These are phyloP conservation scores for Acanthamoeba healyi DNA, from an alignment of 208 protist species.

Conservation along the genomic window DNA sequence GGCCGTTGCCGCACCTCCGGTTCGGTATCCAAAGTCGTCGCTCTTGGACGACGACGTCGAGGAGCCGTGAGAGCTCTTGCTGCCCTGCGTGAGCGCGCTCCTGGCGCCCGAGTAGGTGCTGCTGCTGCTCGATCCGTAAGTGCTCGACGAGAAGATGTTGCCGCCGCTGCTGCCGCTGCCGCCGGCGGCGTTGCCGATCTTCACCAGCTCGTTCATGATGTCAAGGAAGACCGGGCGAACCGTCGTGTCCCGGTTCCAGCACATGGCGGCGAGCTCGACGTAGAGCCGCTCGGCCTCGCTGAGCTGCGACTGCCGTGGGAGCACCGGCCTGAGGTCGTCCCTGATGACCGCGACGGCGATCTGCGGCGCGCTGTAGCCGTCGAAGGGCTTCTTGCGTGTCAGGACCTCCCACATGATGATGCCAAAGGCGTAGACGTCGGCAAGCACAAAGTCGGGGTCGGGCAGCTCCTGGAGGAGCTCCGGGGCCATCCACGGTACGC, in stretches of 20 bases:
- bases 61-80: not conserved
- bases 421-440: slow-evolving; percentile 40
- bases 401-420: slow-evolving; percentile 41
- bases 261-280: not conserved
- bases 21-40: not conserved
- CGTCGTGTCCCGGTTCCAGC: slow-evolving; percentile 12
- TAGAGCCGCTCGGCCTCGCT: slow-evolving; percentile 3
- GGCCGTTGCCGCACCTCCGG: not conserved
- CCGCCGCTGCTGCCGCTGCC: not conserved
- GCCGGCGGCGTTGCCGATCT: not conserved
- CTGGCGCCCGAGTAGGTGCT: not conserved
- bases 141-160: not conserved
- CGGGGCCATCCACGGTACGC: slow-evolving; percentile 1
- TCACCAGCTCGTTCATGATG: slow-evolving; percentile 34
- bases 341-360: slow-evolving; percentile 15
- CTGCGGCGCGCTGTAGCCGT: not conserved
- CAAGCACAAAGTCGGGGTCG: not conserved
- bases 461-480: slow-evolving; percentile 6
- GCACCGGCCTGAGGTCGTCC: not conserved
- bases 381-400: not conserved
- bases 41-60: not conserved
- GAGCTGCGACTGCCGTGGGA: not conserved
- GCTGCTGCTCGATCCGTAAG: not conserved
- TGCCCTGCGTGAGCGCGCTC: not conserved
- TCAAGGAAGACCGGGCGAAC: slow-evolving; percentile 32